Evolutionary conservation across 352 stramenopile genomes (phyloP), one percentile per base, ranked within the genome.

Genomic region (Lagenidium giganteum): DNA sequence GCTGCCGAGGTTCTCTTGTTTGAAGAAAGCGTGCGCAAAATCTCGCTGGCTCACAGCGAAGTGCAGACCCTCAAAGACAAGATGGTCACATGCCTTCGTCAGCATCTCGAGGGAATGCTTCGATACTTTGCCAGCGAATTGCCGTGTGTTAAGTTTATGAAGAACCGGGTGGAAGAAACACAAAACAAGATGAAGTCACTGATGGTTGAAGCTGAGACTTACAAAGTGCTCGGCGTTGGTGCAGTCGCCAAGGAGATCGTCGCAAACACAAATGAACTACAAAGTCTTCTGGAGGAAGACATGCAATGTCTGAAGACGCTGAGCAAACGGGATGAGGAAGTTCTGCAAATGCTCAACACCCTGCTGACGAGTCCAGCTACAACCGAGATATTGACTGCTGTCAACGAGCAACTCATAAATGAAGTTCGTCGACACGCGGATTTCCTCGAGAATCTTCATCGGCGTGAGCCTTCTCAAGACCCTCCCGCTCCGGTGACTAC

Each of bases 71-170:
- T 80, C 3, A 50, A 63, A 26, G 51, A 76, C 11, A 87, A 84
- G 42, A 67, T 72, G 23, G 55, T 64, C 1, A 40, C 46, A 16
- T 82, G 67, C 33, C 29, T 79, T 33, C 49, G 62, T 0, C 75
- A 90, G 53, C 70, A 90, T 26, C 37, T 90, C 11, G 70, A 93
- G 50, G 73, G 68, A 22, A 62, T 76, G 12, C 42, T 86, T 8
- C 71, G 75, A 20, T 93, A 89, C 37, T 85, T 88, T 42, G 69
- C 69, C 33, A 85, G 77, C 40, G 70, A 93, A 31, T 40, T 87
- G 37, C 77, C 75, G 17, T 93, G 80, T 32, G 57, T 89, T 9
- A 82, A 88, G 51, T 90, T 90, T 41, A 90, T 89, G 70, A 70
- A 74, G 55, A 68, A 64, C 8, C 70, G 80, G 5, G 68, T 83